Evolutionary conservation across 768 basidiomycete genomes (phyloP).

Genomic region (Boletus tomentosulus): DNA sequence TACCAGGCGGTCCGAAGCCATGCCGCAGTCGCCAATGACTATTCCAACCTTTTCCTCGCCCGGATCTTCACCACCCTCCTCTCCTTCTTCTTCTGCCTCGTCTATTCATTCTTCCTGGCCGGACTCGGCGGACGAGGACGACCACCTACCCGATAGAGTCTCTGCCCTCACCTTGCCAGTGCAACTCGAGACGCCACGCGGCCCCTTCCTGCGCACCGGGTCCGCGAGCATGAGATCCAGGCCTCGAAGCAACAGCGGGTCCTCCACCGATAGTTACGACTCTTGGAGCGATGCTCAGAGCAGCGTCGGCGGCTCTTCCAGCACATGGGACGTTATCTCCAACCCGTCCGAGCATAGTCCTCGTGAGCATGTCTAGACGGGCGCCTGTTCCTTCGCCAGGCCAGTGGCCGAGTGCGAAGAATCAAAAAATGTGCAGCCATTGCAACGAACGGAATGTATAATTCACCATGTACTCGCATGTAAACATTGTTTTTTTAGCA

Average conservation of each 20-base stretch:
- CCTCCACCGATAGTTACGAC: constrained; percentile 10
- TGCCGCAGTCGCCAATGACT: constrained; percentile 23
- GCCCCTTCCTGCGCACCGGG: not conserved
- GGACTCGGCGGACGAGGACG: constrained; percentile 16
- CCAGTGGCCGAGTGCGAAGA: too few species aligned
- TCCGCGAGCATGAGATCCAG: not conserved
- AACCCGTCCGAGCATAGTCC: constrained; percentile 1
- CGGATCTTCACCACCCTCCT: constrained; percentile 10
- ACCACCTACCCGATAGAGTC: not conserved
- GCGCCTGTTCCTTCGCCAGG: too few species aligned
- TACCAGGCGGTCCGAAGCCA: constrained; percentile 13
- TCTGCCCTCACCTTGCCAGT: not conserved
- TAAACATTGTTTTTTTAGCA: not conserved
- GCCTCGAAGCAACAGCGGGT: constrained; percentile 13
- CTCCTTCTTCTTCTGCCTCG: constrained; percentile 14
- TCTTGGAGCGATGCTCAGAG: constrained; percentile 30
- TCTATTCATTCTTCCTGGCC: constrained; percentile 3
- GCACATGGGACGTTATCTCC: constrained; percentile 27
- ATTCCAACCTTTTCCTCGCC: constrained; percentile 18
- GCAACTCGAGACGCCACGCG: not conserved
- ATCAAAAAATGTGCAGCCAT: not conserved
- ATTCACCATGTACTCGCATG: not conserved
- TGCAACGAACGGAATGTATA: not conserved
- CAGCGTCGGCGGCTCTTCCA: constrained; percentile 5
- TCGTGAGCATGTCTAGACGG: not conserved